Percentiles rank a stretch among this genome's conserved stretches.
These are phyloP conservation scores for Glycine latifolia DNA, from an alignment of 306 rosid species.

Conservation along the genomic window DNA sequence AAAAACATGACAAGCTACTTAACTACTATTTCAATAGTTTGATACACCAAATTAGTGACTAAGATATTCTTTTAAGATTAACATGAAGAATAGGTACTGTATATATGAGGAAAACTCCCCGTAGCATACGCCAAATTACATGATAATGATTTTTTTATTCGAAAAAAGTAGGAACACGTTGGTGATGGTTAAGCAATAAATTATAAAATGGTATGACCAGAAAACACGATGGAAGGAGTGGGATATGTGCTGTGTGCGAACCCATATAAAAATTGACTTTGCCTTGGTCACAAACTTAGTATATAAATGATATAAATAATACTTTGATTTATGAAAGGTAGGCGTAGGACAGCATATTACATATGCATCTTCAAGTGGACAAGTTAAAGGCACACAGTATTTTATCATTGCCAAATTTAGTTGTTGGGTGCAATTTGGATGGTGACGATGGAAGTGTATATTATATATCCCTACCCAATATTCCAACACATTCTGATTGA, in stretches of 20 bases:
- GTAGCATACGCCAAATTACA: not conserved
- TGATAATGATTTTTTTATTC: not conserved
- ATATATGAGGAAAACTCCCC: not conserved
- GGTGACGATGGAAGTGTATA: not conserved
- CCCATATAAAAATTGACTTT: not conserved
- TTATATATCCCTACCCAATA: not conserved
- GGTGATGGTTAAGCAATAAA: slow-evolving; percentile 16
- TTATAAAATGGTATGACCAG: slow-evolving; percentile 18
- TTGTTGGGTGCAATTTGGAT: slow-evolving; percentile 1
- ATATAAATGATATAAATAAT: not conserved
- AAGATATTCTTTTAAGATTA: not conserved
- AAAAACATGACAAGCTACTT: not conserved
- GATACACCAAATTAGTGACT: not conserved
- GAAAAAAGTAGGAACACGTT: not conserved
- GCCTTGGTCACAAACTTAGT: not conserved
- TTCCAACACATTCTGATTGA: not conserved
- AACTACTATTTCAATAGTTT: not conserved
- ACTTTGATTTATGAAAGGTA: slow-evolving; percentile 1
- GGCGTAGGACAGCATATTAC: not conserved
- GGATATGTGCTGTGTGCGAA: slow-evolving; percentile 31
- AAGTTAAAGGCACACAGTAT: not conserved
- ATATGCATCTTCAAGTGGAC: slow-evolving; percentile 25
- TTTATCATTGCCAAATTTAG: slow-evolving; percentile 10
- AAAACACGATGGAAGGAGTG: not conserved
- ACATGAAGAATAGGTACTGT: not conserved